phyloP scores from a whole-genome alignment of 1,284 basidiomycete genomes.

The Acaromyces ingoldii region DNA sequence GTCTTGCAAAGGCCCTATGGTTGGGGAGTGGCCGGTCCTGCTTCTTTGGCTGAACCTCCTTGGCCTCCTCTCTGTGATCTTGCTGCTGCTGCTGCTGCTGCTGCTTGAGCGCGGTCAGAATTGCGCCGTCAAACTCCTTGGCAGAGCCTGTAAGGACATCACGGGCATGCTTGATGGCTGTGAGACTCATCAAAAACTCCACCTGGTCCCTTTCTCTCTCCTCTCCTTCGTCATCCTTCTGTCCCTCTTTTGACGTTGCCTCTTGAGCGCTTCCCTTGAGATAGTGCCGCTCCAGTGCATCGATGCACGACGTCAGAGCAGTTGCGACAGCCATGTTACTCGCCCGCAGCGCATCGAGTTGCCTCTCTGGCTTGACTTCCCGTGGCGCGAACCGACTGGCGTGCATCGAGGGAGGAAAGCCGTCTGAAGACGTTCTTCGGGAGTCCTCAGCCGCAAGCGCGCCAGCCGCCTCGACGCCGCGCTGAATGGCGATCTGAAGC shows the following conservation, averaged over 20 bases:
- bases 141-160: constrained; percentile 33
- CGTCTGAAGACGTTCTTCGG: background rate
- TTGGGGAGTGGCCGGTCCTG: no score
- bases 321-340: constrained; percentile 29
- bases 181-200: constrained; percentile 30
- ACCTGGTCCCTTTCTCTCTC: constrained; percentile 6
- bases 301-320: constrained; percentile 23
- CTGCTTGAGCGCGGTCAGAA: no score
- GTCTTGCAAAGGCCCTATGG: no score
- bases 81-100: no score
- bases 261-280: constrained; percentile 5
- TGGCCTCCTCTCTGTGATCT: no score
- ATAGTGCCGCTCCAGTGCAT: constrained; percentile 23
- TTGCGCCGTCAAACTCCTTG: constrained; percentile 34
- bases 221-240: background rate
- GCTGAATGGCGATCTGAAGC: constrained; percentile 26
- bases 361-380: background rate
- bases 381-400: background rate
- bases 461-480: constrained; percentile 21
- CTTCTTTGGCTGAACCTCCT: no score
- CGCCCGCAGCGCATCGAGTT: constrained; percentile 14
- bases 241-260: background rate
- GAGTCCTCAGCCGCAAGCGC: constrained; percentile 6
- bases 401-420: constrained; percentile 5
- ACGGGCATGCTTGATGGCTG: constrained; percentile 38